These are phyloP conservation scores for Arachnopeziza araneosa DNA, from an alignment of 2,329 filamentous ascomycete genomes.

Conservation along the genomic window DNA sequence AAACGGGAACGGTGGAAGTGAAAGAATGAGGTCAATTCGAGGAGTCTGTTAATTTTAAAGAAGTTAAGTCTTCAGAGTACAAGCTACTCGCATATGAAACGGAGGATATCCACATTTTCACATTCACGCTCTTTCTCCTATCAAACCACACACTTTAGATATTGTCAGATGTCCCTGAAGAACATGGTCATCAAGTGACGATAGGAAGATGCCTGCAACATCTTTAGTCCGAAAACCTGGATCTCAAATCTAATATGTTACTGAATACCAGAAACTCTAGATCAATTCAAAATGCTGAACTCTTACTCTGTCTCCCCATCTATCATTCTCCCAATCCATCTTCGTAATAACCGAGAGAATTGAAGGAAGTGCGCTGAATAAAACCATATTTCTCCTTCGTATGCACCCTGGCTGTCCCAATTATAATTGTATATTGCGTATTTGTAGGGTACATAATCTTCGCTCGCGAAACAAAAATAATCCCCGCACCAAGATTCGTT, in stretches of 20 bases:
- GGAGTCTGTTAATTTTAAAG: too few species aligned
- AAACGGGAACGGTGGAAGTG: too few species aligned
- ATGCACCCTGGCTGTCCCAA: conserved; percentile 6
- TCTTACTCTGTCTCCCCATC: not conserved
- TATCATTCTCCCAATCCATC: not conserved
- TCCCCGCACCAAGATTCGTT: conserved; percentile 3
- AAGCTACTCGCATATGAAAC: too few species aligned
- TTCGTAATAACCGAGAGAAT: not conserved
- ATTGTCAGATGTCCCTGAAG: too few species aligned
- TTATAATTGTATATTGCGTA: conserved; percentile 4
- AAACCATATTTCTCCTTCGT: not conserved
- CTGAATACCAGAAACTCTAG: not conserved
- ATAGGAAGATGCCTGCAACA: too few species aligned
- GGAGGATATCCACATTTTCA: too few species aligned
- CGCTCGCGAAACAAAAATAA: conserved; percentile 1
- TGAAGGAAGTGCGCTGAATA: conserved; percentile 3
- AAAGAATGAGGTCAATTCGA: too few species aligned
- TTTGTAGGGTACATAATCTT: conserved; percentile 5
- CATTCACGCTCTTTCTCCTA: too few species aligned
- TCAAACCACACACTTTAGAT: too few species aligned
- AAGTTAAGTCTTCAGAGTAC: too few species aligned
- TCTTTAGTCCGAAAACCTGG: too few species aligned
- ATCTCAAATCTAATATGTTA: not conserved
- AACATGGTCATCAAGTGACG: not conserved
- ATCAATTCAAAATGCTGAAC: not conserved